phyloP scores from a whole-genome alignment of 345 rosid species.

The Turnera subulata region DNA sequence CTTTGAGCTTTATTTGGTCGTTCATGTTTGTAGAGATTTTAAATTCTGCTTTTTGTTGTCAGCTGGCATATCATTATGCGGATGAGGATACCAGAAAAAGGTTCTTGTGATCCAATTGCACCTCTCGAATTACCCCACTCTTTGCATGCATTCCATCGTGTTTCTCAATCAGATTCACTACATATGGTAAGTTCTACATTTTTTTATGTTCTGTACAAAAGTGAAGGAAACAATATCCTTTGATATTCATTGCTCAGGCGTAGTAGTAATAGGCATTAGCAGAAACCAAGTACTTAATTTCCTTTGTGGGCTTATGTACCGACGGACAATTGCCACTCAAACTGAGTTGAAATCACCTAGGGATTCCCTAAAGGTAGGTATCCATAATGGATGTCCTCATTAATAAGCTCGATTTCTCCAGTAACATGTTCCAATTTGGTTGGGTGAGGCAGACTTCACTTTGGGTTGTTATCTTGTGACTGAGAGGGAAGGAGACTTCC shows the following conservation, averaged over 20 bases:
- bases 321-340: not conserved
- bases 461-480: not conserved
- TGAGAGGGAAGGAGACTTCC: too few relatives aligned
- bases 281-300: not conserved
- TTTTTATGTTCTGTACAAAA: not conserved
- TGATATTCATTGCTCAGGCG: not conserved
- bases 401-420: too few relatives aligned
- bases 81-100: conserved; percentile 51
- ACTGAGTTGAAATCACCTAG: not conserved
- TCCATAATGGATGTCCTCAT: too few relatives aligned
- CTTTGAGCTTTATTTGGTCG: too few relatives aligned
- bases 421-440: too few relatives aligned
- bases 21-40: not conserved
- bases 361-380: too few relatives aligned
- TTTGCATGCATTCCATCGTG: conserved; percentile 65
- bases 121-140: conserved; percentile 76
- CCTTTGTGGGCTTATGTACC: not conserved
- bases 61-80: conserved; percentile 73
- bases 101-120: conserved; percentile 58
- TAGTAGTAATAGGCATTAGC: not conserved
- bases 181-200: conserved; percentile 35
- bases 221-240: not conserved
- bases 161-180: conserved; percentile 38
- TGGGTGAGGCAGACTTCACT: not conserved
- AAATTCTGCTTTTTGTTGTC: conserved; percentile 10